phyloP scores from a whole-genome alignment of 2,329 filamentous ascomycete genomes.

The Penicillium rolfsii region DNA sequence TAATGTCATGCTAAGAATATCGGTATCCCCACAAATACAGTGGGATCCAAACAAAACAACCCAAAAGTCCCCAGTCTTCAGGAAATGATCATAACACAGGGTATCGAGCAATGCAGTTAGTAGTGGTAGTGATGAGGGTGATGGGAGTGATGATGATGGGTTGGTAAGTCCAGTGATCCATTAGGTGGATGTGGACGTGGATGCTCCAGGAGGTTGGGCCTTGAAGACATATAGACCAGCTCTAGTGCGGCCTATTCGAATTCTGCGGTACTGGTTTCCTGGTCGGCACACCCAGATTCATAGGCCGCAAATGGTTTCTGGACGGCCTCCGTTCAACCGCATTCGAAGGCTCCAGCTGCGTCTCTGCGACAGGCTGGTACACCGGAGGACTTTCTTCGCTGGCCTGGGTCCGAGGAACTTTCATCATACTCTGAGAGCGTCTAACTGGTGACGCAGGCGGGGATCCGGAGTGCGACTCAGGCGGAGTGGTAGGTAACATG shows the following conservation, averaged over 20 bases:
- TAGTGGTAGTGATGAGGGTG: neutral
- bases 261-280: constrained; percentile 45
- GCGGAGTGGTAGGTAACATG: constrained; percentile 43
- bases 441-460: constrained; percentile 36
- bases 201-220: neutral
- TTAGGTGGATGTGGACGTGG: neutral
- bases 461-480: constrained; percentile 40
- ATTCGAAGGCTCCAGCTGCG: constrained; percentile 17
- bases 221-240: neutral
- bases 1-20: neutral
- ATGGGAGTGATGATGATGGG: neutral
- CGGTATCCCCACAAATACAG: neutral
- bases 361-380: constrained; percentile 35
- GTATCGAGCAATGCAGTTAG: constrained; percentile 20
- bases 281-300: constrained; percentile 44
- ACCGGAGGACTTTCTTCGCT: constrained; percentile 38
- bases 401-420: constrained; percentile 31
- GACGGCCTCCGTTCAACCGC: constrained; percentile 28
- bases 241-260: constrained; percentile 6
- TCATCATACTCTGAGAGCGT: constrained; percentile 40
- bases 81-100: constrained; percentile 8
- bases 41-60: neutral
- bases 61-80: neutral
- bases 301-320: constrained; percentile 31
- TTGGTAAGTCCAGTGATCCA: neutral